Percentiles rank a stretch among this genome's conserved stretches.
phyloP scores from a whole-genome alignment of 805 yeast species.

The Lipomyces anomalus region DNA sequence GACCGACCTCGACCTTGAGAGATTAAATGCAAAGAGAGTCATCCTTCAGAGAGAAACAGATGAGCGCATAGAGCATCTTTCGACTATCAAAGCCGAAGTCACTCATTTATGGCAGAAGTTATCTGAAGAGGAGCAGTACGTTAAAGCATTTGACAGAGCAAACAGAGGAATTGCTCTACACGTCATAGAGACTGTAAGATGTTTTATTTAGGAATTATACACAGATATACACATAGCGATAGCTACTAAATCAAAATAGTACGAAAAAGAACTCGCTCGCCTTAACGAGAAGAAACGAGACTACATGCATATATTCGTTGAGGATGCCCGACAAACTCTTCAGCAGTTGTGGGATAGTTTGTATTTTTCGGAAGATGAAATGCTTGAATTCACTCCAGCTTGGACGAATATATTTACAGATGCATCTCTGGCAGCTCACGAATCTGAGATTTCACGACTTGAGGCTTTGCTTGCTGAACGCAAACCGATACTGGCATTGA shows the following conservation, averaged over 20 bases:
- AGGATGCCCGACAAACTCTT: constrained; percentile 55
- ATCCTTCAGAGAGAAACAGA: constrained; percentile 37
- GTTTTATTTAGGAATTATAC: too few species aligned
- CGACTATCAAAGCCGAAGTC: constrained; percentile 39
- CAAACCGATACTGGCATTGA: constrained; percentile 51
- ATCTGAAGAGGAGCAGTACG: constrained; percentile 41
- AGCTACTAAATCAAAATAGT: too few species aligned
- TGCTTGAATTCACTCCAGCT: constrained; percentile 43
- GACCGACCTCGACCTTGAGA: constrained; percentile 30
- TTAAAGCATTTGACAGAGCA: constrained; percentile 37
- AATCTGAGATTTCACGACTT: constrained; percentile 51
- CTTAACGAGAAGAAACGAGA: constrained; percentile 56
- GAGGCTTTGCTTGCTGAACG: constrained; percentile 46
- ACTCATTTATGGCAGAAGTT: constrained; percentile 52
- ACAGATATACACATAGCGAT: too few species aligned
- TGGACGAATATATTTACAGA: constrained; percentile 50
- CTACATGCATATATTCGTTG: constrained; percentile 62
- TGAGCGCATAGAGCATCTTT: constrained; percentile 30
- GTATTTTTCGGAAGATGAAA: constrained; percentile 51
- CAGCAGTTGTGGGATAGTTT: constrained; percentile 56
- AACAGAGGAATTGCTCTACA: constrained; percentile 34
- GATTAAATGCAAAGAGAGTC: constrained; percentile 19
- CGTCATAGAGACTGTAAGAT: constrained; percentile 21
- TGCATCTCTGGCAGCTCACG: constrained; percentile 54
- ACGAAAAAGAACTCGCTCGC: constrained; percentile 51